Evolutionary conservation across 768 basidiomycete genomes (phyloP).

Genomic region (Suillus weaverae): DNA sequence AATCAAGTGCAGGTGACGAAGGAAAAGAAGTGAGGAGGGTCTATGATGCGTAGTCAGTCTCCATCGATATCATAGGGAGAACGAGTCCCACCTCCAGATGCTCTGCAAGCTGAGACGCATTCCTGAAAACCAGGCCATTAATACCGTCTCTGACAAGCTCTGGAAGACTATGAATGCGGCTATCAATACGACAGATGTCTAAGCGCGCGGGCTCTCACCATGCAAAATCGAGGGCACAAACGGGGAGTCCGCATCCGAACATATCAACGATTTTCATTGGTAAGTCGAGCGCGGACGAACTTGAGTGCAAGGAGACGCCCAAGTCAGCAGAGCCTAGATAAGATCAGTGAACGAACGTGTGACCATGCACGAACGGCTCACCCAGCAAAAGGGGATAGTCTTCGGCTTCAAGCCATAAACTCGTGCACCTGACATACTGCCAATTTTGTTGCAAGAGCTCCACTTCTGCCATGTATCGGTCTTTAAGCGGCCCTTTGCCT

Average conservation of each 20-base stretch:
- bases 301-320: conserved; percentile 88
- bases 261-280: conserved; percentile 99
- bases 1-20: conserved; percentile 44
- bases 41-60: conserved; percentile 35
- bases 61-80: neutral
- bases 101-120: conserved; percentile 62
- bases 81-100: conserved; percentile 55
- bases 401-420: conserved; percentile 84
- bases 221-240: conserved; percentile 83
- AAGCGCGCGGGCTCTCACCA: conserved; percentile 56
- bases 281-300: conserved; percentile 86
- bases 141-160: conserved; percentile 84
- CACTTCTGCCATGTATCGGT: conserved; percentile 72
- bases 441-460: conserved; percentile 60
- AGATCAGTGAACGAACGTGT: neutral
- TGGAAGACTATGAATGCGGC: conserved; percentile 51
- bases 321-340: conserved; percentile 81
- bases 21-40: conserved; percentile 63
- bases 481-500: conserved; percentile 81
- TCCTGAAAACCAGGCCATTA: conserved; percentile 81
- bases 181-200: conserved; percentile 6
- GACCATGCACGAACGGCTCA: conserved; percentile 27
- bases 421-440: conserved; percentile 76
- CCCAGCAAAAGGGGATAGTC: conserved; percentile 91
- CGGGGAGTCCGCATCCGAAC: conserved; percentile 96